Evolutionary conservation across 495 filamentous ascomycete species (phyloP), one percentile per base, ranked within the genome.

Genomic region (Hyaloscypha bicolor): DNA sequence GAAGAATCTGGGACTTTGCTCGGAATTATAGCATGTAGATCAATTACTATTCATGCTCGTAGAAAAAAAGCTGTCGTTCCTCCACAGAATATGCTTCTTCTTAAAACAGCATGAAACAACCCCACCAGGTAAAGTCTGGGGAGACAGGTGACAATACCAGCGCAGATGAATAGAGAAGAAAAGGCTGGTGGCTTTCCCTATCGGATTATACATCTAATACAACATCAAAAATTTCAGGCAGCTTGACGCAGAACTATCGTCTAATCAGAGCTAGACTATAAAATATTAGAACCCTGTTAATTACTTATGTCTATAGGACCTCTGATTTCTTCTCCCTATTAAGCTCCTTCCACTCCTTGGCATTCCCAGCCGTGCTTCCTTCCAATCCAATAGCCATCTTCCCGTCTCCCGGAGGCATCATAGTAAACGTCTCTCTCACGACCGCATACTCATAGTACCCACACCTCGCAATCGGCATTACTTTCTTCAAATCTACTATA

Each of bases 401-500:
- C 11, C 42, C 42, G 16, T 63, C 45, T 30, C 72, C 71, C 5
- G 79, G 80, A 48, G 81, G 79, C 0, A 79, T 71, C 83, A 86
- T 85, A 21, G 85, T 81, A 72, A 86, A 85, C 14, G 80, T 81
- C 65, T 85, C 78, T 51, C 73, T 68, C 12, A 85, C 72, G 37
- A 81, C 82, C 6, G 80, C 75, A 73, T 87, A 88, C 74, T 88
- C 76, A 71, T 81, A 81, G 65, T 88, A 88, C 52, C 85, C 85
- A 74, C 81, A 85, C 31, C 86, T 72, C n/a, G 86, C 85, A 75
- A 88, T 85, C 31, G 85, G 83, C 74, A 75, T 71, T 32, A 81
- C 83, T 75, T 85, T 86, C 9, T 55, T 66, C n/a, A 87, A 72
- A 79, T 87, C 84, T 37, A 87, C 58, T 55, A 75, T 77, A 5